These are phyloP conservation scores for Epichloe gansuensis DNA, from an alignment of 2,329 filamentous ascomycete species.

Conservation along the genomic window DNA sequence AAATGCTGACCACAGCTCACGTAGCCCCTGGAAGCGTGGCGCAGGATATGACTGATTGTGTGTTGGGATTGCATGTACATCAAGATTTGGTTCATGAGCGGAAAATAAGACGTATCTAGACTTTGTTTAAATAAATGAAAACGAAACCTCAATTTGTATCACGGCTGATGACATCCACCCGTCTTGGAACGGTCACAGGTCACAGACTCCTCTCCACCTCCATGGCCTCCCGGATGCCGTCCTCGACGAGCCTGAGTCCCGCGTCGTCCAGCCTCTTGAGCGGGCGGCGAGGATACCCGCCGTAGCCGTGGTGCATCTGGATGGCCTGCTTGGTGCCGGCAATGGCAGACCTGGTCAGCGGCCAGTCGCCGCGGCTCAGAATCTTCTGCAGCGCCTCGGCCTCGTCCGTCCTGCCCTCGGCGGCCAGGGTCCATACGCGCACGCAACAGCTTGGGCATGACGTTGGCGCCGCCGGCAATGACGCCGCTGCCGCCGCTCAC, in stretches of 20 bases:
- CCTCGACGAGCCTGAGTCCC: slow-evolving; percentile 36
- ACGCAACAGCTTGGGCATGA: slow-evolving; percentile 76
- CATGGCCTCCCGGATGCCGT: slow-evolving; percentile 51
- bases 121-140: too few species aligned
- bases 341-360: slow-evolving; percentile 68
- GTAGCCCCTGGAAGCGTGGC: slow-evolving; percentile 32
- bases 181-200: not conserved
- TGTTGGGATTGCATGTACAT: not conserved
- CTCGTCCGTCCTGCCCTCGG: slow-evolving; percentile 60
- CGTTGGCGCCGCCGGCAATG: slow-evolving; percentile 75
- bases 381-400: slow-evolving; percentile 62
- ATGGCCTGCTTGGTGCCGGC: slow-evolving; percentile 78
- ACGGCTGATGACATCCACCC: slow-evolving; percentile 1
- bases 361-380: slow-evolving; percentile 72
- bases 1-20: not conserved
- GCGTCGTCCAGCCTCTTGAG: slow-evolving; percentile 52
- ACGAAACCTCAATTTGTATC: not conserved
- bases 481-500: slow-evolving; percentile 69
- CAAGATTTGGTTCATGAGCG: too few species aligned
- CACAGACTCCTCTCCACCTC: slow-evolving; percentile 39
- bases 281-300: slow-evolving; percentile 60
- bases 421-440: slow-evolving; percentile 64
- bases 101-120: too few species aligned
- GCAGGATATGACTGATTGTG: slow-evolving; percentile 27
- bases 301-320: slow-evolving; percentile 71